These are phyloP conservation scores for Hansfordia pulvinata DNA, from an alignment of 2,329 filamentous ascomycete species.

Conservation along the genomic window DNA sequence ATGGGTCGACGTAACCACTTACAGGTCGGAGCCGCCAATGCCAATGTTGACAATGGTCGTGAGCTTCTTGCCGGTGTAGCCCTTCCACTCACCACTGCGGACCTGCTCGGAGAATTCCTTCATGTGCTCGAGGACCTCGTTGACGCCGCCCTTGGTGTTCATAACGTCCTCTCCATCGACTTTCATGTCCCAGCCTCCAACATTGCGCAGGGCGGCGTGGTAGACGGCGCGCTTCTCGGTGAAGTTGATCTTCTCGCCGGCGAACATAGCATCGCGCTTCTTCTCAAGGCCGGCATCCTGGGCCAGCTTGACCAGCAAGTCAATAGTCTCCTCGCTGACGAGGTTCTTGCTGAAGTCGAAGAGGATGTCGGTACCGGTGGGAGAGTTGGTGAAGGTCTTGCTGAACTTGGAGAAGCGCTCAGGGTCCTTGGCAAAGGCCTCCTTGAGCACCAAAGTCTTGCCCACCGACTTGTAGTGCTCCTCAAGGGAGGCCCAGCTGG, in stretches of 20 bases:
- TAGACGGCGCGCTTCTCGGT: slow-evolving; percentile 94
- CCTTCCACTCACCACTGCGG: slow-evolving; percentile 90
- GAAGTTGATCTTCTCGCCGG: slow-evolving; percentile 97
- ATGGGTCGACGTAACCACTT: slow-evolving; percentile 26
- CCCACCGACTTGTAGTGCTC: slow-evolving; percentile 77
- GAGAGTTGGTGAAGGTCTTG: slow-evolving; percentile 66
- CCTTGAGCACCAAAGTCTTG: slow-evolving; percentile 84
- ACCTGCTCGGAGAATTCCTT: slow-evolving; percentile 96
- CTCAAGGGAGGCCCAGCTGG: slow-evolving; percentile 82
- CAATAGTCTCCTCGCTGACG: slow-evolving; percentile 80
- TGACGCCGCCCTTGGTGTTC: slow-evolving; percentile 75
- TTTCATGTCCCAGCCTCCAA: slow-evolving; percentile 65
- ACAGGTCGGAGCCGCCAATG: slow-evolving; percentile 97
- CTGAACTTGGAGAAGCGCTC: slow-evolving; percentile 83
- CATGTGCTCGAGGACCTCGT: slow-evolving; percentile 88
- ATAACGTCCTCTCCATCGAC: slow-evolving; percentile 91
- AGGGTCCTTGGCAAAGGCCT: slow-evolving; percentile 81
- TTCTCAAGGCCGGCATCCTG: slow-evolving; percentile 84
- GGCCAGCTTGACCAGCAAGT: slow-evolving; percentile 77
- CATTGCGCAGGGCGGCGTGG: slow-evolving; percentile 87
- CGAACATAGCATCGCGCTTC: slow-evolving; percentile 95
- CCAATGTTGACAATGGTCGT: slow-evolving; percentile 95
- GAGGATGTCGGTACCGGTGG: slow-evolving; percentile 73
- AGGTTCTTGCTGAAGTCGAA: slow-evolving; percentile 99
- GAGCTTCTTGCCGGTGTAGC: slow-evolving; percentile 92